These are phyloP conservation scores for Talaromyces sp. DNA, from an alignment of 2,329 filamentous ascomycete genomes.

Conservation along the genomic window DNA sequence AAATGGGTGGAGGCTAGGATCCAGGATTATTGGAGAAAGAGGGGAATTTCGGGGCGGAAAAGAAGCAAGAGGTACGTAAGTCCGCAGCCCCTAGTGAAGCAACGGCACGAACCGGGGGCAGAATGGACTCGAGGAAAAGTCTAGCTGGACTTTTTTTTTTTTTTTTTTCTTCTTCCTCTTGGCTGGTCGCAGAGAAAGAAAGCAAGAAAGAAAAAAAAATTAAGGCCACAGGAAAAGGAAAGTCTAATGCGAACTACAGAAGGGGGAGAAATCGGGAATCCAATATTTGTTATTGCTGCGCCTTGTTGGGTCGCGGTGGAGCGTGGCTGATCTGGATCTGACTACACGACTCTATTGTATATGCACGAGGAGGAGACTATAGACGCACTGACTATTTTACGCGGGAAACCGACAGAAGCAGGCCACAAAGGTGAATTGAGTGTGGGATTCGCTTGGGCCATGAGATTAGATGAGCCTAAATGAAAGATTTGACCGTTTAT, in stretches of 20 bases:
- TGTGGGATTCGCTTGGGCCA: background rate
- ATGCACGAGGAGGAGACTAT: too few relatives aligned
- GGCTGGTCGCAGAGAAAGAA: too few relatives aligned
- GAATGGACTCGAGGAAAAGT: background rate
- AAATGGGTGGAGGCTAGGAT: background rate
- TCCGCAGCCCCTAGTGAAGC: slow-evolving; percentile 9
- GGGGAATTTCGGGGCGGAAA: slow-evolving; percentile 5
- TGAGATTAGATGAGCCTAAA: too few relatives aligned
- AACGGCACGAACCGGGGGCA: slow-evolving; percentile 4
- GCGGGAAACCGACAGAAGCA: background rate
- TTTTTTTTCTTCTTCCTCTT: too few relatives aligned
- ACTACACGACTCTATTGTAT: background rate
- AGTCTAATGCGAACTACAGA: background rate
- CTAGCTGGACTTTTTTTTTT: background rate
- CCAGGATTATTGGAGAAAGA: slow-evolving; percentile 7
- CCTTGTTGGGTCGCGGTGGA: slow-evolving; percentile 30
- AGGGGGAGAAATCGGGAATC: slow-evolving; percentile 10
- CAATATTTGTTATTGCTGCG: slow-evolving; percentile 22
- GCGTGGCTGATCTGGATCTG: slow-evolving; percentile 1
- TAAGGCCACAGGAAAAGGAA: background rate
- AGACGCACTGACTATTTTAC: background rate
- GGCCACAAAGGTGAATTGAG: background rate
- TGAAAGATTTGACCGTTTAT: too few relatives aligned
- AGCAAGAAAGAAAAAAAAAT: background rate
- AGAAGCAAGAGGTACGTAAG: slow-evolving; percentile 13